These are phyloP conservation scores for Exophiala mesophila DNA, from an alignment of 2,329 filamentous ascomycete genomes.

Conservation along the genomic window DNA sequence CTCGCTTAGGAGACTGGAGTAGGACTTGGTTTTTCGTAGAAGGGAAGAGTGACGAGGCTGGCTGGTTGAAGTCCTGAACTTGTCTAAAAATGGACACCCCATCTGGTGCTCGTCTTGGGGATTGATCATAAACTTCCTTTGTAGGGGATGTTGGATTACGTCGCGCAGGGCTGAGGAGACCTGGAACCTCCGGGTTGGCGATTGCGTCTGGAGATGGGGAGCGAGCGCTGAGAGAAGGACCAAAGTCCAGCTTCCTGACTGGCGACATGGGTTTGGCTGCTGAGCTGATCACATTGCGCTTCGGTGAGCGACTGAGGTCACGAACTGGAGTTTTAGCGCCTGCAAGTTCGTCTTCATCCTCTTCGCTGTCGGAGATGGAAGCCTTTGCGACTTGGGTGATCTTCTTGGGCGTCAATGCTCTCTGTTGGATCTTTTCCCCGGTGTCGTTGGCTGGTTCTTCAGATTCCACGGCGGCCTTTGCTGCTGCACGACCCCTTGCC, in stretches of 20 bases:
- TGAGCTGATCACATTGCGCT: slow-evolving; percentile 30
- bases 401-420: slow-evolving; percentile 45
- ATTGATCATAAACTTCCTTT: slow-evolving; percentile 39
- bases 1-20: slow-evolving; percentile 42
- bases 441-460: slow-evolving; percentile 17
- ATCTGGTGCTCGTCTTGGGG: slow-evolving; percentile 33
- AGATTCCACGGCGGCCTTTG: slow-evolving; percentile 17
- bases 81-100: slow-evolving; percentile 23
- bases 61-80: slow-evolving; percentile 7
- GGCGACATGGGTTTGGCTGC: slow-evolving; percentile 30
- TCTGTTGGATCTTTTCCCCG: slow-evolving; percentile 26
- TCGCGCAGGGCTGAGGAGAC: slow-evolving; percentile 42
- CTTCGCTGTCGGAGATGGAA: slow-evolving; percentile 30
- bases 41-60: slow-evolving; percentile 4
- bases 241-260: slow-evolving; percentile 37
- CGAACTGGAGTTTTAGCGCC: slow-evolving; percentile 33
- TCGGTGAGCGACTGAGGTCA: slow-evolving; percentile 32
- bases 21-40: slow-evolving; percentile 33
- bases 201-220: slow-evolving; percentile 29
- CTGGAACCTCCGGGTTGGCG: slow-evolving; percentile 31
- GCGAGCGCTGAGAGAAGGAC: slow-evolving; percentile 17
- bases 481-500: slow-evolving; percentile 27
- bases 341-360: slow-evolving; percentile 40
- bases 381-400: slow-evolving; percentile 43
- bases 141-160: slow-evolving; percentile 42